Evolutionary conservation across 176 grass and related monocot species (phyloP), one percentile per base, ranked within the genome.

Genomic region (Rhipidocladum racemiflorum): DNA sequence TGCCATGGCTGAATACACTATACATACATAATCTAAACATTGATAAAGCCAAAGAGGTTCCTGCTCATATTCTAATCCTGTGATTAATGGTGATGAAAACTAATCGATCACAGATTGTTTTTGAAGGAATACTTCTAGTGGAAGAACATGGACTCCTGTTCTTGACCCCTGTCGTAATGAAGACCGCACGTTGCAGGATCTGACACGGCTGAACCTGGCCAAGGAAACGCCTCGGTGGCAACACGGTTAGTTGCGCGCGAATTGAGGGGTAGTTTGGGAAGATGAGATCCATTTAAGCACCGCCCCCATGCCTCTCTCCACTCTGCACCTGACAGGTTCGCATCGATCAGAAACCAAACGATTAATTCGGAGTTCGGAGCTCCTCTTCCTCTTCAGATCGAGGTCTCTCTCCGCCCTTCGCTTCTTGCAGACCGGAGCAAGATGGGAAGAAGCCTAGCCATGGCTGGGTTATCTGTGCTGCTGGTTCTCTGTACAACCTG

Each of bases 101-200:
- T n/a, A n/a, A 50, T 29, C 42, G 77, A 55, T 56, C 2, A 17
- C 2, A 53, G 4, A 29, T 61, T 49, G 23, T 38, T 51, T 3
- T 1, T 51, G 65, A 70, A 46, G 20, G 42, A 18, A 23, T 40
- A 30, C 53, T 4, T 24, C 76, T 44, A 16, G 24, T 42, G 69
- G 75, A 72, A 51, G 66, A 85, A 73, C 81, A 65, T 68, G 75
- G 81, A 85, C 81, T 73, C 56, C 44, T 70, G 74, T 80, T 83
- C 75, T 89, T 84, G 82, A 79, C 32, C 81, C 38, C 44, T 65
- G n/a, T n/a, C 27, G 50, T 39, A 24, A 74, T 69, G 40, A 68
- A 68, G 40, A 53, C 75, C 62, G 62, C 63, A 85, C 61, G 51
- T 74, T 74, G 43, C 62, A 80, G 45, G 54, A 81, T 50, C 71